phyloP scores from a whole-genome alignment of 352 stramenopile species.

The Pythium periplocum region DNA sequence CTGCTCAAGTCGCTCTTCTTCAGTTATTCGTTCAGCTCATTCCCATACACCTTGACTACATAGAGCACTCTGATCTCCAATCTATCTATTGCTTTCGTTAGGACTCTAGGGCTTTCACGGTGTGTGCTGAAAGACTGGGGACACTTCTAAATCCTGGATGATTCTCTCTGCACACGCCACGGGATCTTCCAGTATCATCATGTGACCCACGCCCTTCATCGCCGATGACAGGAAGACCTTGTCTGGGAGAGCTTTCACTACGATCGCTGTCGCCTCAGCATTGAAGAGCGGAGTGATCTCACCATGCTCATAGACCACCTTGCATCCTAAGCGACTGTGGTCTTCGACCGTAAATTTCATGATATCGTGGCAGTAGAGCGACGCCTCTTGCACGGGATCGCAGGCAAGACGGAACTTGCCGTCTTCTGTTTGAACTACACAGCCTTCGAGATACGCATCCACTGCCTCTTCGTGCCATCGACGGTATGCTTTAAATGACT shows the following conservation, averaged over 20 bases:
- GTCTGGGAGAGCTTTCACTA: background rate
- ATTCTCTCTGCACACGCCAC: slow-evolving; percentile 35
- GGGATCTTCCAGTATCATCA: slow-evolving; percentile 20
- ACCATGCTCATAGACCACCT: slow-evolving; percentile 9
- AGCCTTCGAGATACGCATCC: slow-evolving; percentile 12
- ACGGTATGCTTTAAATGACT: slow-evolving; percentile 9
- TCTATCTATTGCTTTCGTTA: too few species aligned
- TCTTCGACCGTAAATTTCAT: slow-evolving; percentile 3
- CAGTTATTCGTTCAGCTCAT: too few species aligned
- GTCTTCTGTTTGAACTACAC: slow-evolving; percentile 5
- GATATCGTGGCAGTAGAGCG: slow-evolving; percentile 12
- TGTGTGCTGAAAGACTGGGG: slow-evolving; percentile 9
- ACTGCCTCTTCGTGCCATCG: slow-evolving; percentile 13
- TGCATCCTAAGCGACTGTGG: slow-evolving; percentile 5
- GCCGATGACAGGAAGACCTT: slow-evolving; percentile 7
- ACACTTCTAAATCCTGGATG: slow-evolving; percentile 4
- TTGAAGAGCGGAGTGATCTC: slow-evolving; percentile 16
- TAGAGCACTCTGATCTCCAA: too few species aligned
- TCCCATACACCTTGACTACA: too few species aligned
- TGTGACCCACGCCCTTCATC: slow-evolving; percentile 13
- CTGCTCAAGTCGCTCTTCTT: too few species aligned
- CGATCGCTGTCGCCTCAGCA: background rate
- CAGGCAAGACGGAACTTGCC: slow-evolving; percentile 14
- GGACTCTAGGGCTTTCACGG: background rate
- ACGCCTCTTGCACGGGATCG: slow-evolving; percentile 10